A percentile compares a stretch with the other conserved stretches of the same genome.
Evolutionary conservation across 176 grass and related monocot genomes (phyloP).

Genomic region (Aegilops bicornis): DNA sequence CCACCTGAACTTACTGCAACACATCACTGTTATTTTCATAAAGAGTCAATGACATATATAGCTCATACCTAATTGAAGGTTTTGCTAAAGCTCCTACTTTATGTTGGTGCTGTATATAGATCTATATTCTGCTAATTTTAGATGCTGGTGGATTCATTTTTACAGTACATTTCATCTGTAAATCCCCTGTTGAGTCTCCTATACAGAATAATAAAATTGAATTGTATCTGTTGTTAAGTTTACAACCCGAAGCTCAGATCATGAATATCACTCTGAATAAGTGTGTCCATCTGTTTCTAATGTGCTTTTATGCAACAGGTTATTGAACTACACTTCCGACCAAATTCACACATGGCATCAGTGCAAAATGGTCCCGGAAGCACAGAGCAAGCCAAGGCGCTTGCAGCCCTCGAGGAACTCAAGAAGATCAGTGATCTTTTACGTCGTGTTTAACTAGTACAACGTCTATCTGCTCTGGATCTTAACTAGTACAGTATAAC

Average conservation of each 20-base stretch:
- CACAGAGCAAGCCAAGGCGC: constrained; percentile 40
- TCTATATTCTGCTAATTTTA: constrained; percentile 12
- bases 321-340: constrained; percentile 54
- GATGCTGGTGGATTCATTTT: background rate
- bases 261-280: background rate
- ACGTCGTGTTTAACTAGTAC: constrained; percentile 42
- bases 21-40: background rate
- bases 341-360: constrained; percentile 28
- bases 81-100: constrained; percentile 21
- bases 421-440: constrained; percentile 69
- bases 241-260: background rate
- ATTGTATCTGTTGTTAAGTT: background rate
- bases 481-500: constrained; percentile 22
- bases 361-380: constrained; percentile 33
- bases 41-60: background rate
- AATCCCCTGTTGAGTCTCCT: background rate
- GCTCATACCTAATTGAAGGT: background rate
- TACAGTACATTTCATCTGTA: background rate
- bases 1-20: background rate
- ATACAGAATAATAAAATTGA: background rate
- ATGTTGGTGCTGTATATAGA: background rate
- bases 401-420: constrained; percentile 65
- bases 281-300: background rate
- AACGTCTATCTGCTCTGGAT: background rate
- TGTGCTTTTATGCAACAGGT: constrained; percentile 47